Conservation (phyloP, 345 rosid species). For the Lumnitzera littorea region DNA sequence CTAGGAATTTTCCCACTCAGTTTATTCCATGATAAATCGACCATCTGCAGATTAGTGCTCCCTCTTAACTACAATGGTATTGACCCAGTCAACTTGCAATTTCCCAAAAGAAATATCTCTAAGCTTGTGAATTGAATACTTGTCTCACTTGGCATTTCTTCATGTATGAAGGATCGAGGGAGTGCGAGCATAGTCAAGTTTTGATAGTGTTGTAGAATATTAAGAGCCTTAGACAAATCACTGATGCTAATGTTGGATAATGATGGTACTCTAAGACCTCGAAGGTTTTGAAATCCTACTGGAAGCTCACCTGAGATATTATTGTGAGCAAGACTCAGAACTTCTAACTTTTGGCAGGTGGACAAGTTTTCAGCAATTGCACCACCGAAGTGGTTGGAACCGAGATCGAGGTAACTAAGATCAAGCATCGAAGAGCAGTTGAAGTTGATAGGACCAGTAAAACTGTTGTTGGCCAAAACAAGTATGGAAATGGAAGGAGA, state of each 20-base stretch:
- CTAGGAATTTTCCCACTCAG: constrained; percentile 3
- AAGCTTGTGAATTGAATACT: constrained; percentile 1
- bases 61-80: neutral
- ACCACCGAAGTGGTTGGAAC: constrained; percentile 2
- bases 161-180: neutral
- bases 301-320: constrained; percentile 8
- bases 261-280: constrained; percentile 4
- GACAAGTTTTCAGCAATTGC: constrained; percentile 6
- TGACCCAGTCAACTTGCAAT: neutral
- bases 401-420: constrained; percentile 1
- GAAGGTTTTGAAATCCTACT: constrained; percentile 7
- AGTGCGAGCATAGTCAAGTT: constrained; percentile 3
- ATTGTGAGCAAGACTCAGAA: constrained; percentile 6
- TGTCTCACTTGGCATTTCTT: neutral
- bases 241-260: constrained; percentile 2
- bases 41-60: constrained; percentile 3
- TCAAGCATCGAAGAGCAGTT: constrained; percentile 8
- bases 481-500: constrained; percentile 1
- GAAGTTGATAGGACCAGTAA: constrained; percentile 1
- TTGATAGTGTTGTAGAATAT: neutral
- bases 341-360: constrained; percentile 2
- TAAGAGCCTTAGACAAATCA: neutral
- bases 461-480: constrained; percentile 4
- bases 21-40: constrained; percentile 9
- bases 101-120: constrained; percentile 2